phyloP scores from a whole-genome alignment of 768 basidiomycete species.

The Polyporus arcularius region DNA sequence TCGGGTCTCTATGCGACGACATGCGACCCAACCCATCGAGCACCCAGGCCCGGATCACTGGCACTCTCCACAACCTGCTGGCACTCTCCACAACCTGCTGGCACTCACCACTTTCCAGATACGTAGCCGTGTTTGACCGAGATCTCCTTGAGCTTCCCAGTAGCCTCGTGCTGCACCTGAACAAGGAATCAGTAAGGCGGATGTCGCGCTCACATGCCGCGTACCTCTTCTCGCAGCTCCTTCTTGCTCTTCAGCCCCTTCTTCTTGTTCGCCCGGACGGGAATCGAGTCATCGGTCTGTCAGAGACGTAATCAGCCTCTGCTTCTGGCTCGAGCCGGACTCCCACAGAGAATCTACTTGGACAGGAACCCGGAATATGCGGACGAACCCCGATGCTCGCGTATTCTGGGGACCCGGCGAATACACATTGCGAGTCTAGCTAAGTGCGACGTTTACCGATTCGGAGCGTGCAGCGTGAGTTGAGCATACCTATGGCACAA shows the following conservation, averaged over 20 bases:
- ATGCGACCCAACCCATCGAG: too few species aligned
- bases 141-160: conserved; percentile 59
- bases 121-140: conserved; percentile 55
- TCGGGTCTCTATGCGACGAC: too few species aligned
- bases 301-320: not conserved
- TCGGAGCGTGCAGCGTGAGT: too few species aligned
- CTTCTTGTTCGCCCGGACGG: conserved; percentile 68
- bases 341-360: not conserved
- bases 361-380: not conserved
- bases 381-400: not conserved
- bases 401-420: not conserved
- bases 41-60: too few species aligned
- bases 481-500: not conserved
- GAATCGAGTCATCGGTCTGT: conserved; percentile 68
- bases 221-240: conserved; percentile 68
- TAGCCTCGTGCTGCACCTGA: conserved; percentile 61
- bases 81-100: too few species aligned
- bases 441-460: too few species aligned
- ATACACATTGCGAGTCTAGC: not conserved
- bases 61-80: too few species aligned
- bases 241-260: conserved; percentile 74
- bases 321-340: not conserved
- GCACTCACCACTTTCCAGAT: conserved; percentile 65
- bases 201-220: not conserved
- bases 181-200: not conserved